A percentile compares a stretch with the other conserved stretches of the same genome.
Evolutionary conservation across 2,329 filamentous ascomycete genomes (phyloP).

Genomic region (Daldinia sp.): DNA sequence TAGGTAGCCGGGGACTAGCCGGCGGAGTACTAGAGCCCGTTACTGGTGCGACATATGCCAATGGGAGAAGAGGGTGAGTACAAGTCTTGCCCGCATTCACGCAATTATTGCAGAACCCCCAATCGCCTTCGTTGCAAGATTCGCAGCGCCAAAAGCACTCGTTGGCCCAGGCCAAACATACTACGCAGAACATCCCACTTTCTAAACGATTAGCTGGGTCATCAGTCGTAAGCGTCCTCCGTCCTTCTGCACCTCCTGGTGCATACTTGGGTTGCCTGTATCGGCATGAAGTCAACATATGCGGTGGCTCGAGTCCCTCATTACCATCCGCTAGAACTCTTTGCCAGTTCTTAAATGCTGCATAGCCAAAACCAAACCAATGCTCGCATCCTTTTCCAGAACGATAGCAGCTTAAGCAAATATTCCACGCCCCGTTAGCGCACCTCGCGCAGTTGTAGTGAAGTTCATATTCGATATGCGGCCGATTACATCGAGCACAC

Average conservation of each 20-base stretch:
- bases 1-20: conserved; percentile 58
- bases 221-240: conserved; percentile 71
- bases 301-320: conserved; percentile 61
- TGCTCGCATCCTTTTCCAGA: conserved; percentile 80
- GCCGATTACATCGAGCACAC: conserved; percentile 77
- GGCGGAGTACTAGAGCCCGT: conserved; percentile 52
- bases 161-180: conserved; percentile 79
- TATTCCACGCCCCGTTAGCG: conserved; percentile 76
- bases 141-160: conserved; percentile 92
- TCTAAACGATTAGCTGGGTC: conserved; percentile 77
- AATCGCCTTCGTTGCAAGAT: conserved; percentile 89
- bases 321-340: conserved; percentile 58
- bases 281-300: conserved; percentile 69
- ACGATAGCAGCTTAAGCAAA: conserved; percentile 86
- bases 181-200: conserved; percentile 85
- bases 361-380: conserved; percentile 89
- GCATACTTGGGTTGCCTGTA: conserved; percentile 64
- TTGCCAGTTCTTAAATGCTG: conserved; percentile 76
- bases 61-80: conserved; percentile 82
- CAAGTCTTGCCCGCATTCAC: conserved; percentile 86
- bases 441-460: conserved; percentile 87
- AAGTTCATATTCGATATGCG: conserved; percentile 84
- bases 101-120: conserved; percentile 92
- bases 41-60: conserved; percentile 67
- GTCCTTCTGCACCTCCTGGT: conserved; percentile 66